Conservation (phyloP, 495 filamentous ascomycete species). For the Neurospora terricola region DNA sequence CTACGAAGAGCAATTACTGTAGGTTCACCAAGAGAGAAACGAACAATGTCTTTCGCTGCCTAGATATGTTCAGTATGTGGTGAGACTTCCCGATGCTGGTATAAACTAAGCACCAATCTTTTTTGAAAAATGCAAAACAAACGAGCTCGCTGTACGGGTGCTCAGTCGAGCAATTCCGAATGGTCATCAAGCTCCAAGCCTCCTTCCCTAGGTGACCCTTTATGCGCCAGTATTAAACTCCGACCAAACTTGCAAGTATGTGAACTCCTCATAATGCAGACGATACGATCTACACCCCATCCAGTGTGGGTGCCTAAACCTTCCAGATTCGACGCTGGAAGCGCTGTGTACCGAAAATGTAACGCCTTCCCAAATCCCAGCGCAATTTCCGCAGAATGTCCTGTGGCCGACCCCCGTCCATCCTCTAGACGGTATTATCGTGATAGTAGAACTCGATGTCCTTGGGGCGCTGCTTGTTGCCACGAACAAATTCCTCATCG, state of each 20-base stretch:
- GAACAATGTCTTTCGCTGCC: neutral
- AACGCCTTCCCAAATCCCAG: neutral
- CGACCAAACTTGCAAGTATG: neutral
- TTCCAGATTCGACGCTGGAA: neutral
- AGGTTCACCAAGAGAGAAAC: neutral
- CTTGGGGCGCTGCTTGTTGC: conserved; percentile 63
- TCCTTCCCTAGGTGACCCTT: neutral
- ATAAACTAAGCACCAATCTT: neutral
- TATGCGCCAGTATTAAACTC: neutral
- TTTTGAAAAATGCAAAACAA: neutral
- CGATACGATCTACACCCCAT: neutral
- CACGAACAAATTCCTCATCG: conserved; percentile 74
- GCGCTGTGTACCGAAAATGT: neutral
- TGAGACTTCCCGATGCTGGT: neutral
- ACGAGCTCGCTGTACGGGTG: neutral
- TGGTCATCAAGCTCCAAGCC: neutral
- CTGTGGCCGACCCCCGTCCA: too few species aligned
- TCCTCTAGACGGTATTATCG: conserved; percentile 63
- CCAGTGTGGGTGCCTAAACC: neutral
- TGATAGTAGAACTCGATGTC: conserved; percentile 87
- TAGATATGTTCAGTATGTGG: neutral
- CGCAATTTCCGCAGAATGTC: neutral
- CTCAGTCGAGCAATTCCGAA: neutral
- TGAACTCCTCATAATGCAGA: neutral
- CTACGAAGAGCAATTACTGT: neutral